A percentile compares a stretch with the other conserved stretches of the same genome.
Evolutionary conservation across 2,329 filamentous ascomycete genomes (phyloP).

Genomic region (Sporothrix mexicana): DNA sequence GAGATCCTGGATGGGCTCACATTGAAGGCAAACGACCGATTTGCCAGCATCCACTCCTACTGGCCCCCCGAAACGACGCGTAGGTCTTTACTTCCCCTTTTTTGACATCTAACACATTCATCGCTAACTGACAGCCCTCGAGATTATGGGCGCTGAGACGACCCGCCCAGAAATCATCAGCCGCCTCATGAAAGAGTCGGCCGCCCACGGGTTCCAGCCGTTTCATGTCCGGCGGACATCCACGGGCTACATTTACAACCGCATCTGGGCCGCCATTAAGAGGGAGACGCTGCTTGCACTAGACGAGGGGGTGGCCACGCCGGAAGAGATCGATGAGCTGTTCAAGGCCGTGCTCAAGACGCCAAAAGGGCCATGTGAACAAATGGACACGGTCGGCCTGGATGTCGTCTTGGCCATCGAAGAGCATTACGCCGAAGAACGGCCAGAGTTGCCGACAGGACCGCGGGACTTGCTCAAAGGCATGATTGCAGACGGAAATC

Average conservation of each 20-base stretch:
- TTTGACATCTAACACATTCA: too few species aligned
- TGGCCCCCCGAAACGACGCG: constrained; percentile 28
- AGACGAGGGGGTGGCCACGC: constrained; percentile 13
- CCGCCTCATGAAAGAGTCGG: not conserved
- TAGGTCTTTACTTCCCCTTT: not conserved
- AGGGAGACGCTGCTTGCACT: constrained; percentile 15
- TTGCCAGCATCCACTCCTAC: constrained; percentile 29
- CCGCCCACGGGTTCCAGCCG: constrained; percentile 27
- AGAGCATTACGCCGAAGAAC: constrained; percentile 25
- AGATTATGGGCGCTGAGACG: constrained; percentile 16
- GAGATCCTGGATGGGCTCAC: not conserved
- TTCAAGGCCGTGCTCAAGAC: constrained; percentile 26
- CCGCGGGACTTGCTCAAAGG: not conserved
- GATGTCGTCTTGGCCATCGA: constrained; percentile 25
- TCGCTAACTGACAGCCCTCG: constrained; percentile 7
- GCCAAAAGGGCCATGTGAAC: constrained; percentile 23
- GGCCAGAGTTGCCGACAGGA: not conserved
- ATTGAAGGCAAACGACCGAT: not conserved
- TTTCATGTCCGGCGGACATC: constrained; percentile 21
- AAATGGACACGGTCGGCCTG: constrained; percentile 27
- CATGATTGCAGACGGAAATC: constrained; percentile 9
- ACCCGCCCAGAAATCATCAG: constrained; percentile 2
- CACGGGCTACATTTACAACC: constrained; percentile 28
- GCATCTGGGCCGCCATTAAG: constrained; percentile 30
- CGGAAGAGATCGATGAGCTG: constrained; percentile 16